A percentile compares a stretch with the other conserved stretches of the same genome.
Evolutionary conservation across 2,329 filamentous ascomycete species (phyloP).

Genomic region (Alternaria sp.): DNA sequence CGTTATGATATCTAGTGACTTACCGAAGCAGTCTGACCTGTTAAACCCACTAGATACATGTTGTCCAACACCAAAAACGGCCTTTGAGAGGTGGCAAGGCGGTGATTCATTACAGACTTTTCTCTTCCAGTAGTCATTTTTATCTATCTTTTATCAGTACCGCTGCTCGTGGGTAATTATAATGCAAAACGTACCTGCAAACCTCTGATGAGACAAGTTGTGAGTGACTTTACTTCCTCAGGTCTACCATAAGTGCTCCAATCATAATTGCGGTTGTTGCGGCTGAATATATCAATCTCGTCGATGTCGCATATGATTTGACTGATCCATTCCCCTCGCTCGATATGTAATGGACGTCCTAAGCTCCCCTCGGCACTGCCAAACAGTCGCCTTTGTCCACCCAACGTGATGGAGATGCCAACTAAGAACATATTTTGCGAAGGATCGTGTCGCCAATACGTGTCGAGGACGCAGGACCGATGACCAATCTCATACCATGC

Average conservation of each 20-base stretch:
- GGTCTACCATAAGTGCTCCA: neutral
- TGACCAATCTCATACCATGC: conserved; percentile 18
- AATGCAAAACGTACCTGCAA: conserved; percentile 1
- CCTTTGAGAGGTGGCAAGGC: neutral
- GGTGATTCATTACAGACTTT: neutral
- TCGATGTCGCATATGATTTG: conserved; percentile 7
- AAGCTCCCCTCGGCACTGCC: conserved; percentile 10
- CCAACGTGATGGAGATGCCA: conserved; percentile 20
- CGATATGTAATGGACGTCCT: conserved; percentile 12
- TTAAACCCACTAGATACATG: conserved; percentile 21
- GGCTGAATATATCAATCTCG: neutral
- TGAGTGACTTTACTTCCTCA: neutral
- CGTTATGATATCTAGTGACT: neutral
- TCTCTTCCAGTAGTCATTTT: conserved; percentile 5
- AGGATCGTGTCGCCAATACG: conserved; percentile 16
- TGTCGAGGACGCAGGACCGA: conserved; percentile 22
- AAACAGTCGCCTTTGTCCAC: conserved; percentile 15
- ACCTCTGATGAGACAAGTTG: neutral
- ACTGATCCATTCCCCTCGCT: conserved; percentile 19
- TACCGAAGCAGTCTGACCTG: conserved; percentile 13
- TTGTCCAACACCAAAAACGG: conserved; percentile 7
- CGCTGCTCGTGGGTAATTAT: neutral
- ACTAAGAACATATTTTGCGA: conserved; percentile 7
- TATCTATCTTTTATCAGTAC: conserved; percentile 5
- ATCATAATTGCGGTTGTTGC: neutral